These are phyloP conservation scores for Didymella lethalis DNA, from an alignment of 2,329 filamentous ascomycete species.

Conservation along the genomic window DNA sequence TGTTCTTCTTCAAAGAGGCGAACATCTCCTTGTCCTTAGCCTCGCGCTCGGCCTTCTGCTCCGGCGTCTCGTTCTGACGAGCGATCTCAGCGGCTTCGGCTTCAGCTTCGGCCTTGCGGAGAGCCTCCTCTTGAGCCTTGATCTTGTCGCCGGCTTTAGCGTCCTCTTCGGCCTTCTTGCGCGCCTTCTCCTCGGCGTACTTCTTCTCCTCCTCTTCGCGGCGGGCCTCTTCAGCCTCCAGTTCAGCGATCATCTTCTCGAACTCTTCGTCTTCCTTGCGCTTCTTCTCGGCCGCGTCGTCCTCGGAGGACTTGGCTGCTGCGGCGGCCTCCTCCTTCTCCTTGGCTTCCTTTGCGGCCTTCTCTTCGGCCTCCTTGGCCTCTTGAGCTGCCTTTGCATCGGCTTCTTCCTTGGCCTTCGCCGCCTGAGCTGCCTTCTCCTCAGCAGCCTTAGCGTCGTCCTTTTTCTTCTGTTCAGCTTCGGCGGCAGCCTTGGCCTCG, in stretches of 20 bases:
- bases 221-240: slow-evolving; percentile 55
- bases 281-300: slow-evolving; percentile 47
- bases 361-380: slow-evolving; percentile 38
- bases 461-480: slow-evolving; percentile 62
- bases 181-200: slow-evolving; percentile 74
- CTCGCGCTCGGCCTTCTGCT: slow-evolving; percentile 53
- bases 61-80: slow-evolving; percentile 52
- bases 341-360: slow-evolving; percentile 43
- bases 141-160: slow-evolving; percentile 58
- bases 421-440: slow-evolving; percentile 52
- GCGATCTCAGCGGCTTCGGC: slow-evolving; percentile 58
- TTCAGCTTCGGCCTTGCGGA: slow-evolving; percentile 59
- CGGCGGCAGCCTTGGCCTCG: slow-evolving; percentile 53
- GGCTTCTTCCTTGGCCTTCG: slow-evolving; percentile 44
- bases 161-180: slow-evolving; percentile 66
- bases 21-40: slow-evolving; percentile 51
- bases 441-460: slow-evolving; percentile 51
- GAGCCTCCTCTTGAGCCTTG: slow-evolving; percentile 62
- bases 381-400: slow-evolving; percentile 24
- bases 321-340: slow-evolving; percentile 54
- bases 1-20: slow-evolving; percentile 59
- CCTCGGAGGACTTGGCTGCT: slow-evolving; percentile 54
- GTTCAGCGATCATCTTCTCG: slow-evolving; percentile 71
- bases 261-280: slow-evolving; percentile 55
- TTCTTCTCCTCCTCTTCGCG: slow-evolving; percentile 74